Percentiles rank a stretch among this genome's conserved stretches.
These are phyloP conservation scores for Candida boleticola DNA, from an alignment of 805 yeast species.

Conservation along the genomic window DNA sequence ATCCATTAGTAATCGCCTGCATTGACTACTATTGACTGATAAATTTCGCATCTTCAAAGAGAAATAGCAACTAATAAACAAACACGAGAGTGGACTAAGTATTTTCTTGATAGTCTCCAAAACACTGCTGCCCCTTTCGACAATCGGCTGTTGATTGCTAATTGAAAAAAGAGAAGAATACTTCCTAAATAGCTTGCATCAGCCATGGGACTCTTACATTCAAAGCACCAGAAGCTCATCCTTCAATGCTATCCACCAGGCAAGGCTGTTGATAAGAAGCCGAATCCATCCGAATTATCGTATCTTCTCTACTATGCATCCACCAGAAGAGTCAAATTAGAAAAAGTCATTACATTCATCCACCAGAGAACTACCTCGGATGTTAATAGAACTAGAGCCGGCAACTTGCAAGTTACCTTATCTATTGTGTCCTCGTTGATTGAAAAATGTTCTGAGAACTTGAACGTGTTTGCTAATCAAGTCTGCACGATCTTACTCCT, in stretches of 20 bases:
- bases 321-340: constrained; percentile 82
- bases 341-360: constrained; percentile 75
- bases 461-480: constrained; percentile 75
- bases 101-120: too few species aligned
- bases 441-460: constrained; percentile 73
- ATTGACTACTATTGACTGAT: too few species aligned
- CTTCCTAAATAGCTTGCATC: background rate
- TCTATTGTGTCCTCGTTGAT: constrained; percentile 68
- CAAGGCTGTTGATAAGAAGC: constrained; percentile 78
- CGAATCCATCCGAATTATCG: constrained; percentile 88
- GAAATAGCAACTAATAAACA: too few species aligned
- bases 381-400: constrained; percentile 58
- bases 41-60: too few species aligned
- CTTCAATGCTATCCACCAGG: constrained; percentile 94
- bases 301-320: constrained; percentile 87
- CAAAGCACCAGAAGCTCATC: constrained; percentile 88
- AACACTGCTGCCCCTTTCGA: too few species aligned
- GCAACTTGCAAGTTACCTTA: constrained; percentile 81
- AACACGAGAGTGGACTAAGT: too few species aligned
- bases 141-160: too few species aligned
- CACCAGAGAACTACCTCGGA: constrained; percentile 62
- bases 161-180: background rate
- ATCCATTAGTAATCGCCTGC: too few species aligned
- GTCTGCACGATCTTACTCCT: constrained; percentile 58
- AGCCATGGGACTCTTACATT: constrained; percentile 46